phyloP scores from a whole-genome alignment of 257 asterid species.

The Solanum lignicaule region DNA sequence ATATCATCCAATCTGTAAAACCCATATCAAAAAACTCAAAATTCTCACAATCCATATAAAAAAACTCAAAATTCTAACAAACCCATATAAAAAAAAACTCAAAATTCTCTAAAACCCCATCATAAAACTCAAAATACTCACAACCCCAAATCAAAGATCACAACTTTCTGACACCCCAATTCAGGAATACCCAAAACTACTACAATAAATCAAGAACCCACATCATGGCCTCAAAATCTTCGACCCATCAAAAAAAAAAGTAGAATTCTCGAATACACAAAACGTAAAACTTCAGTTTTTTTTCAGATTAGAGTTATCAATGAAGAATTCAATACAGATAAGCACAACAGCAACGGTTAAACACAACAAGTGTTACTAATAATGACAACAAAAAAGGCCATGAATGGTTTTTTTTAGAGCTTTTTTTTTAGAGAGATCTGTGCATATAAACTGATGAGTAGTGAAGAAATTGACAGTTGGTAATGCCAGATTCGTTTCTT shows the following conservation, averaged over 20 bases:
- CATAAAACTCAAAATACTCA: conserved; percentile 10
- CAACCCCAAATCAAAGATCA: conserved; percentile 14
- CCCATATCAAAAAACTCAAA: conserved; percentile 1
- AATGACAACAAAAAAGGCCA: not conserved
- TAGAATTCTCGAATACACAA: conserved; percentile 3
- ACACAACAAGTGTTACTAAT: not conserved
- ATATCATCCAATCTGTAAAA: conserved; percentile 5
- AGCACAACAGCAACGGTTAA: not conserved
- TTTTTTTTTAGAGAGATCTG: not conserved
- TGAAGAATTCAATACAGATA: conserved; percentile 1
- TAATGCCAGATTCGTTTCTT: conserved; percentile 15
- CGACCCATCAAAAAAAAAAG: not conserved
- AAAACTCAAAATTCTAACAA: conserved; percentile 12
- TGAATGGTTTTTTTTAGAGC: conserved; percentile 8
- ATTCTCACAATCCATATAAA: conserved; percentile 5
- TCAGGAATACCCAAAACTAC: not conserved
- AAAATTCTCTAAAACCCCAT: conserved; percentile 13
- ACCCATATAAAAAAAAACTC: not conserved
- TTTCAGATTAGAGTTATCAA: not conserved
- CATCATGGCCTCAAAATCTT: not conserved
- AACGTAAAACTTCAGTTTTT: not conserved
- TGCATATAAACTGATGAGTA: not conserved
- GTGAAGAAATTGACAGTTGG: not conserved
- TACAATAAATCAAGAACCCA: not conserved
- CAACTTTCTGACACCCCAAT: conserved; percentile 12